phyloP scores from a whole-genome alignment of 371 early-diverging fungal genomes.

The Coemansia sp. region DNA sequence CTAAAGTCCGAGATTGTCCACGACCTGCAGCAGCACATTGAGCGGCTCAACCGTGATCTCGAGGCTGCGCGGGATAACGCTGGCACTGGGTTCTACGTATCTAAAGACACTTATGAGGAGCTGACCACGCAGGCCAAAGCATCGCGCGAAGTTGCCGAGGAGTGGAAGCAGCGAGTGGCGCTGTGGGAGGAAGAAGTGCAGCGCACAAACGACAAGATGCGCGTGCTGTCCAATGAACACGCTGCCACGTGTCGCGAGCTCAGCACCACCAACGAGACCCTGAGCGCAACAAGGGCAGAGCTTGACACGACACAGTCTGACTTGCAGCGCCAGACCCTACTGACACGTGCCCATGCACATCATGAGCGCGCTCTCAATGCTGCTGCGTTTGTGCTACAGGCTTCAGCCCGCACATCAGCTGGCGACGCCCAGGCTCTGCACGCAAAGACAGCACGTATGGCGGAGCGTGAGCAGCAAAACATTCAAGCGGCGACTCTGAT shows the following conservation, averaged over 20 bases:
- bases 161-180: conserved; percentile 46
- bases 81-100: conserved; percentile 37
- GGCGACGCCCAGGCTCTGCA: conserved; percentile 13
- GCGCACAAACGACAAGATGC: not conserved
- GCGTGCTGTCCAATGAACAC: not conserved
- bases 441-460: conserved; percentile 9
- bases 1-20: conserved; percentile 73
- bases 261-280: not conserved
- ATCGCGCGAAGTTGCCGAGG: conserved; percentile 25
- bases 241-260: conserved; percentile 4
- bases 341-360: conserved; percentile 22
- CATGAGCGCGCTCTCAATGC: conserved; percentile 15
- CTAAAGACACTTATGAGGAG: conserved; percentile 49
- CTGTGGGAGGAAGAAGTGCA: conserved; percentile 34
- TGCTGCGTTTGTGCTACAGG: conserved; percentile 8
- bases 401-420: conserved; percentile 1
- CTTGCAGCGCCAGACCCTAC: conserved; percentile 2
- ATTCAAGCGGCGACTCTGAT: conserved; percentile 11
- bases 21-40: conserved; percentile 67
- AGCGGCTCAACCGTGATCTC: conserved; percentile 61
- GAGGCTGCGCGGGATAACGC: conserved; percentile 50
- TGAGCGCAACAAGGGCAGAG: conserved; percentile 2
- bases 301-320: not conserved
- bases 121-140: conserved; percentile 25
- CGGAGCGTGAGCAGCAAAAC: conserved; percentile 15